Base-by-base conservation (phyloP, 768 basidiomycete species). In the Phylloporus sp. region DNA sequence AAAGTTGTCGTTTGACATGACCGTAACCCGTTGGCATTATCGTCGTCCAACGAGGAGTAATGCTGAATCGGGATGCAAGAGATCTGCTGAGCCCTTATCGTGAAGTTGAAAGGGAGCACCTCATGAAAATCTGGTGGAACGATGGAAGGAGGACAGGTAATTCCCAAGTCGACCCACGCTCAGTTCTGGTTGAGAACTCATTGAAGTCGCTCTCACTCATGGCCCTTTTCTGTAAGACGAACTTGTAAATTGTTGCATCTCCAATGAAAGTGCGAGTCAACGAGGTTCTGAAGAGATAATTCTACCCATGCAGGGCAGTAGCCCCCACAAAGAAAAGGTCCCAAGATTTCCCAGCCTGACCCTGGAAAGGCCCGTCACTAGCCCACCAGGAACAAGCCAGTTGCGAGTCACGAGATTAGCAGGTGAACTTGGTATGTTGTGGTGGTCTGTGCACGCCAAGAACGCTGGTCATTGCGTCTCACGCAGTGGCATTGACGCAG, bases 101-200 rank as follows among this genome's bases (percentile, higher is more conserved):
- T 20, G n/a, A 22, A n/a, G 11, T 32, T 60, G 47, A 52, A 57
- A 39, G 31, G 40, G 35, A 51, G 53, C 38, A 26, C 35, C 42
- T 46, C 53, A 53, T 56, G 64, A 52, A 68, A 54, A 59, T 64
- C 61, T 52, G 64, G 59, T 52, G 61, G 65, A 61, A 52, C 39
- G 38, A 23, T 22, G 39, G 39, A 34, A 54, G 43, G 26, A 42
- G 38, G n/a, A 36, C 43, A 55, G 46, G 45, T 46, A 51, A 56
- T 60, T 56, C 53, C 51, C 54, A 55, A 55, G n/a, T n/a, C n/a
- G n/a, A n/a, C n/a, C n/a, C n/a, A n/a, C n/a, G n/a, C n/a, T n/a
- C n/a, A n/a, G n/a, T n/a, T n/a, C n/a, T n/a, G n/a, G n/a, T n/a
- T n/a, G n/a, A n/a, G n/a, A n/a, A n/a, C n/a, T n/a, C n/a, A n/a